Evolutionary conservation across 306 rosid species (phyloP).

Genomic region (Prunus mume): DNA sequence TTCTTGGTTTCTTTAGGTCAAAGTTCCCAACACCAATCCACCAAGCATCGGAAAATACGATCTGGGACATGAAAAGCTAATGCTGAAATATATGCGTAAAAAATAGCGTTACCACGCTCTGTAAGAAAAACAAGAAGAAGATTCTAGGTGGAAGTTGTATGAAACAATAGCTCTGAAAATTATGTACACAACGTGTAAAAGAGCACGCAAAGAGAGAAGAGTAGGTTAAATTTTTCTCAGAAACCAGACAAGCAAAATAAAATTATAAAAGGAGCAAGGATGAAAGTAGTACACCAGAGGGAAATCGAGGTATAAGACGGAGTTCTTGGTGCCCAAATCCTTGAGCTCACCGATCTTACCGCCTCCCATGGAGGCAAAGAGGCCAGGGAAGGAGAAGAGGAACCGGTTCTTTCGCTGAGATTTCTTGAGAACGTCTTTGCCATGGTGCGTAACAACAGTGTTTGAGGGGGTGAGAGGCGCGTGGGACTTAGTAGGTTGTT

Average conservation of each 20-base stretch:
- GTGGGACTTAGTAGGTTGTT: no score
- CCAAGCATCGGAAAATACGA: conserved; percentile 94
- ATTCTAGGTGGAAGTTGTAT: background rate
- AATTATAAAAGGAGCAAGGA: background rate
- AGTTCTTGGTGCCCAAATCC: conserved; percentile 79
- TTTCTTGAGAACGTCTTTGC: conserved; percentile 40
- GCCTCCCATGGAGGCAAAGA: conserved; percentile 64
- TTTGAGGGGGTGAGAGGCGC: no score
- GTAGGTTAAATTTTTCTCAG: background rate
- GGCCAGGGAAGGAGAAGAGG: conserved; percentile 20
- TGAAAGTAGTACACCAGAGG: conserved; percentile 51
- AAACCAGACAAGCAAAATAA: background rate
- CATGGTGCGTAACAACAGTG: no score
- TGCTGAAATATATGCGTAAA: background rate
- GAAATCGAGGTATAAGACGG: conserved; percentile 78
- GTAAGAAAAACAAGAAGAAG: background rate
- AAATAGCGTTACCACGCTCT: background rate
- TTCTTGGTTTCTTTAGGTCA: no score
- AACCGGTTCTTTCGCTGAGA: conserved; percentile 76
- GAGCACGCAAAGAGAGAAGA: background rate
- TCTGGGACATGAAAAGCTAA: conserved; percentile 39
- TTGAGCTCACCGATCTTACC: conserved; percentile 93
- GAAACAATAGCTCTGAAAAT: background rate
- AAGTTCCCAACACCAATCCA: no score
- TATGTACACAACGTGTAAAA: no score